A percentile compares a stretch with the other conserved stretches of the same genome.
phyloP scores from a whole-genome alignment of 768 basidiomycete species.

The Phlebiopsis gigantea region DNA sequence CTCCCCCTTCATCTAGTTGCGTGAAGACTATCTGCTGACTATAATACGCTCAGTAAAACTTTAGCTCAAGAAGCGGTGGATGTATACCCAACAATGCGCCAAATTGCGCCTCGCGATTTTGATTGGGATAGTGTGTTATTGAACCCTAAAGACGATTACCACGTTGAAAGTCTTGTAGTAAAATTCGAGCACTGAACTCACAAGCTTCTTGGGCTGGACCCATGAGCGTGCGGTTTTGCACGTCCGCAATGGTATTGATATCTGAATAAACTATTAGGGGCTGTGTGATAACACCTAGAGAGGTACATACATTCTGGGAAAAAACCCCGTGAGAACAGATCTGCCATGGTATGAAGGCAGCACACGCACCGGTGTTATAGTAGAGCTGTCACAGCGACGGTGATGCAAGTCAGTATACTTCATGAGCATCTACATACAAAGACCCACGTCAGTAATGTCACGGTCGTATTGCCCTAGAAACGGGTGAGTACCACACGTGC shows the following conservation, averaged over 20 bases:
- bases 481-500: background rate
- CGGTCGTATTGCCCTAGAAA: constrained; percentile 45
- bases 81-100: constrained; percentile 50
- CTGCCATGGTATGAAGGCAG: background rate
- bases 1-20: constrained; percentile 35
- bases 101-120: constrained; percentile 41
- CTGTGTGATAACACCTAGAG: background rate
- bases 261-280: constrained; percentile 23
- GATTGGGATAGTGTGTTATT: constrained; percentile 41
- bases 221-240: constrained; percentile 47
- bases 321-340: background rate
- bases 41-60: too few species aligned
- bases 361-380: constrained; percentile 43
- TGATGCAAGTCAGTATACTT: background rate
- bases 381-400: constrained; percentile 27
- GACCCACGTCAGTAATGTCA: constrained; percentile 49
- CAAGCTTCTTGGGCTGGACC: constrained; percentile 51
- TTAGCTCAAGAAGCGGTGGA: too few species aligned
- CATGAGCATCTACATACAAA: background rate
- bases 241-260: constrained; percentile 38
- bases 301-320: constrained; percentile 9
- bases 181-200: constrained; percentile 15
- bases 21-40: constrained; percentile 57
- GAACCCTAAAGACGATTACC: constrained; percentile 35
- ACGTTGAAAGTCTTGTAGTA: background rate